Base-by-base conservation (phyloP, 2,329 filamentous ascomycete species). In the Knoxdaviesia capensis region DNA sequence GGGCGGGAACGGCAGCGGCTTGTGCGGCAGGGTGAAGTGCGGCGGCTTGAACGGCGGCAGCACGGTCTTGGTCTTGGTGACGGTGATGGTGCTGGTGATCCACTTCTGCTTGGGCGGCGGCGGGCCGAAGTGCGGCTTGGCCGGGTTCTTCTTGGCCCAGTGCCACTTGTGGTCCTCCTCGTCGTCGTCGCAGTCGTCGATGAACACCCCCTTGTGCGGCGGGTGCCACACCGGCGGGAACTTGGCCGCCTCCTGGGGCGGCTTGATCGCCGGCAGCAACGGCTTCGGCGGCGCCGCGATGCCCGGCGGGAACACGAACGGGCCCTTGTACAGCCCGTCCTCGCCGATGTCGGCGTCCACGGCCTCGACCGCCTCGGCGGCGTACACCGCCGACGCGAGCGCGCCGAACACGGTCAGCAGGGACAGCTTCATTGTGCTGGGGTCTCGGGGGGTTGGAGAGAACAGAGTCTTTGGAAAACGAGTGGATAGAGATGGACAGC, bases 21-120 rank as follows among this genome's bases (percentile, higher is more conserved):
- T n/a, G n/a, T n/a, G n/a, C n/a, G n/a, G n/a, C n/a, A n/a, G n/a
- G n/a, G n/a, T n/a, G n/a, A n/a, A n/a, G n/a, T n/a, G n/a, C n/a
- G n/a, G n/a, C n/a, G n/a, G n/a, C n/a, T n/a, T n/a, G n/a, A n/a
- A n/a, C n/a, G n/a, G n/a, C n/a, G n/a, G n/a, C 48, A 54, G 54
- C 49, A 65, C 48, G 41, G 62, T 65, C 43, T 54, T 54, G 40
- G 55, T 51, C 36, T 53, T 51, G 20, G 61, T 63, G 41, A 52
- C 51, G 41, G 55, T 62, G 50, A 64, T 49, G 46, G 61, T 65
- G 53, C 57, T 61, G 34, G 59, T 63, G 30, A 56, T 58, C 59
- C 59, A 64, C 47, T 52, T 51, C 48, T 56, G 52, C 38, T 52
- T 44, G 36, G 49, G 47, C 41, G 50, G 5, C 38, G 34, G 46